Percentiles rank a stretch among this genome's conserved stretches.
These are phyloP conservation scores for Aspergillus candidus DNA, from an alignment of 2,329 filamentous ascomycete species.

Conservation along the genomic window DNA sequence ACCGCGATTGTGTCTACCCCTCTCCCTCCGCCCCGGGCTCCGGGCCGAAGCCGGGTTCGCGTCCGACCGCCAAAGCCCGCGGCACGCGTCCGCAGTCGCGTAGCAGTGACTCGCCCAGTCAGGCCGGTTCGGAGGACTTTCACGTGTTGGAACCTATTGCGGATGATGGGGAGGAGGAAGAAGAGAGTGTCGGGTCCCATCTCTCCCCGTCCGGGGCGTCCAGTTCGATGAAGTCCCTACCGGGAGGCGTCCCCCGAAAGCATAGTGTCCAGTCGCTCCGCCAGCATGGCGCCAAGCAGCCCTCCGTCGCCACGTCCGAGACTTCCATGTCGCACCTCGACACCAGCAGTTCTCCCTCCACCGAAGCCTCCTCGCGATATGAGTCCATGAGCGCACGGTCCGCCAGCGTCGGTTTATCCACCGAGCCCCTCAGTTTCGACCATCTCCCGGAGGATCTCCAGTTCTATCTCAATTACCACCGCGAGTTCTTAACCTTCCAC, in stretches of 20 bases:
- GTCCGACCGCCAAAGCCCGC: slow-evolving; percentile 39
- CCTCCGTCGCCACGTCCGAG: slow-evolving; percentile 15
- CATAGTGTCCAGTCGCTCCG: slow-evolving; percentile 26
- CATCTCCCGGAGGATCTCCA: slow-evolving; percentile 59
- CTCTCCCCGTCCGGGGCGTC: slow-evolving; percentile 18
- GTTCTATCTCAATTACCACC: slow-evolving; percentile 72
- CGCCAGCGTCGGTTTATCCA: slow-evolving; percentile 24
- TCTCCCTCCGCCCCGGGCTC: slow-evolving; percentile 43
- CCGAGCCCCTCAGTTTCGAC: slow-evolving; percentile 19
- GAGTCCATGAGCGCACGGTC: slow-evolving; percentile 32
- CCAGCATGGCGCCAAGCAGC: slow-evolving; percentile 23
- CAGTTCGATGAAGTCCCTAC: slow-evolving; percentile 14
- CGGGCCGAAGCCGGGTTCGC: slow-evolving; percentile 40
- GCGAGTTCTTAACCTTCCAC: slow-evolving; percentile 68
- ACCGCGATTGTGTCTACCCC: slow-evolving; percentile 84
- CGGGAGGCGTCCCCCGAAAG: slow-evolving; percentile 18
- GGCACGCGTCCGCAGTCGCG: slow-evolving; percentile 32
- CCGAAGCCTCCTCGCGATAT: slow-evolving; percentile 40
- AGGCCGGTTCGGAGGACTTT: slow-evolving; percentile 38
- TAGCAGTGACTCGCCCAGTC: slow-evolving; percentile 49
- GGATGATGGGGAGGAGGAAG: slow-evolving; percentile 38
- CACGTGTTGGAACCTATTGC: slow-evolving; percentile 37
- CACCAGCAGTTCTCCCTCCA: slow-evolving; percentile 48
- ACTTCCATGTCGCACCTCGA: slow-evolving; percentile 38
- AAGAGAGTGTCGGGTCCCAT: slow-evolving; percentile 15